A percentile compares a stretch with the other conserved stretches of the same genome.
phyloP scores from a whole-genome alignment of 495 filamentous ascomycete species.

The Lasiosphaeria ovina region DNA sequence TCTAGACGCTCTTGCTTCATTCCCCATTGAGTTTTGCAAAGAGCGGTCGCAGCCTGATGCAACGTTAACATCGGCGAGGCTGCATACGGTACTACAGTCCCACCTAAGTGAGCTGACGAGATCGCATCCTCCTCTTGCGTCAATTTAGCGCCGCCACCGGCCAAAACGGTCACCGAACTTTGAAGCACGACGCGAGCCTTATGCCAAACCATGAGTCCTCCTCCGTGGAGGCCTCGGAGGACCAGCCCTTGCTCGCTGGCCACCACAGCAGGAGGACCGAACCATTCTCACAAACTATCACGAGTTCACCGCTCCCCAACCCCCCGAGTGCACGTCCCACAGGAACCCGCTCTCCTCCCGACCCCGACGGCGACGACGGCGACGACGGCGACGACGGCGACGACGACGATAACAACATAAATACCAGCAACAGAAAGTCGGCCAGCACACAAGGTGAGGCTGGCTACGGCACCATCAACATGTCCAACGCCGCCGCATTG shows the following conservation, averaged over 20 bases:
- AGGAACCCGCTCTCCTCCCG: too few relatives aligned
- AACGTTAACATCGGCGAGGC: background rate
- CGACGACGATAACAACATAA: background rate
- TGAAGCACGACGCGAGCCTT: background rate
- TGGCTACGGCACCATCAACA: background rate
- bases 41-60: background rate
- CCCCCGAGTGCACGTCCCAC: too few relatives aligned
- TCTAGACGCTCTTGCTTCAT: too few relatives aligned
- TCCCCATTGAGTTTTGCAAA: background rate
- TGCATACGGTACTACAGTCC: background rate
- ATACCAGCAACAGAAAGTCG: background rate
- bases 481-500: background rate
- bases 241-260: too few relatives aligned
- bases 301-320: too few relatives aligned
- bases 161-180: background rate
- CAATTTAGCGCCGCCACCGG: background rate
- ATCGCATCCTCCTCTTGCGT: constrained; percentile 10
- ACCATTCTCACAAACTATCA: too few relatives aligned
- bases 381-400: background rate
- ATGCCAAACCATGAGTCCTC: background rate
- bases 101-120: background rate
- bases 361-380: background rate
- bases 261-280: too few relatives aligned
- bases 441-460: background rate
- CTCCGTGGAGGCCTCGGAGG: background rate